Conservation (phyloP, 768 basidiomycete genomes). For the Lactarius hatsudake region DNA sequence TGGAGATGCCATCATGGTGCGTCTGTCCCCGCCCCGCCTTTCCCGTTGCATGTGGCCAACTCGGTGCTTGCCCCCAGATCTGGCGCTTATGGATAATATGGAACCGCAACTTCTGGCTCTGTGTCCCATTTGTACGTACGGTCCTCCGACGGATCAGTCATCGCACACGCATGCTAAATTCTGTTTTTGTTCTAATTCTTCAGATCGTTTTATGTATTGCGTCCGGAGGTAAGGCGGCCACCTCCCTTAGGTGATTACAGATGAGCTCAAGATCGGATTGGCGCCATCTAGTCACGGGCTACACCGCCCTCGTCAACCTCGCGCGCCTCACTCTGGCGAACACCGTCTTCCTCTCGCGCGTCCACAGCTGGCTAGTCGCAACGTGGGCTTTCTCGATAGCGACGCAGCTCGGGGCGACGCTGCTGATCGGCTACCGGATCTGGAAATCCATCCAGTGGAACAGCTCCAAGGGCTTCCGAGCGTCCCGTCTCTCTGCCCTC, state of each 20-base stretch:
- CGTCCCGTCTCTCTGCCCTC: slow-evolving; percentile 11
- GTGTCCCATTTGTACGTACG: slow-evolving; percentile 16
- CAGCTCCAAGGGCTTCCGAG: not conserved
- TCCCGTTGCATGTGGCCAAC: not conserved
- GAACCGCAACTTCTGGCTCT: slow-evolving; percentile 12
- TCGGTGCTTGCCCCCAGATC: slow-evolving; percentile 4
- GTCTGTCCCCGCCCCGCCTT: not conserved
- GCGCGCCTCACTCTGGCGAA: not conserved
- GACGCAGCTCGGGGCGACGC: slow-evolving; percentile 19
- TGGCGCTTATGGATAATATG: slow-evolving; percentile 26
- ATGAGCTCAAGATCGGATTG: too few relatives aligned
- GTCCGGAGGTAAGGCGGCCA: not conserved
- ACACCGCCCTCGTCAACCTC: slow-evolving; percentile 10
- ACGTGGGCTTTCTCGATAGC: slow-evolving; percentile 22
- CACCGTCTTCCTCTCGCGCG: not conserved
- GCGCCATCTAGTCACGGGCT: slow-evolving; percentile 8
- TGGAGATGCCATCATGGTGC: slow-evolving; percentile 21
- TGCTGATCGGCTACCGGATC: slow-evolving; percentile 17
- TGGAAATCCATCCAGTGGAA: slow-evolving; percentile 1
- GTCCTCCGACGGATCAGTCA: not conserved
- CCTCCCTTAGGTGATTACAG: too few relatives aligned
- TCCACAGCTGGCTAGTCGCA: slow-evolving; percentile 12
- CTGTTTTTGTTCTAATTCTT: not conserved
- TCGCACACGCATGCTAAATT: not conserved
- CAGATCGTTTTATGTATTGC: slow-evolving; percentile 7